Evolutionary conservation across 495 filamentous ascomycete species (phyloP).

Genomic region (Trichoderma gamsii): DNA sequence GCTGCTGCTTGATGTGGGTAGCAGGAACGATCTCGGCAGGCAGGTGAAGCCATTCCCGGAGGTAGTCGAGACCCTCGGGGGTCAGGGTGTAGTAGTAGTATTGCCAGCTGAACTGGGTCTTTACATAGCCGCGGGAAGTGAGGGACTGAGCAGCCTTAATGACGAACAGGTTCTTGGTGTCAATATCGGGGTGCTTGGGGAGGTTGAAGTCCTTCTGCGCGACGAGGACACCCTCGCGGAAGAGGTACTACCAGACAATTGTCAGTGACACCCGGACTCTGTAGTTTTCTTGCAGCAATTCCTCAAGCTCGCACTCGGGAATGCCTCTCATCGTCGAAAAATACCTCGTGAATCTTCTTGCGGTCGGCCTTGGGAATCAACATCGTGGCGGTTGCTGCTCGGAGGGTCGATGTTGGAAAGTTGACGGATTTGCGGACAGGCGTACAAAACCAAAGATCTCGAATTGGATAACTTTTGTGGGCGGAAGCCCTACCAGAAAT

Average conservation of each 20-base stretch:
- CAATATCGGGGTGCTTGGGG: slow-evolving; percentile 86
- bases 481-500: slow-evolving; percentile 18
- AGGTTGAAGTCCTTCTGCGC: slow-evolving; percentile 98
- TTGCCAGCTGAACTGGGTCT: slow-evolving; percentile 99
- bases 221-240: slow-evolving; percentile 98
- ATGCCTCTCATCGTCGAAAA: slow-evolving; percentile 15
- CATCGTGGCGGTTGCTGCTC: slow-evolving; percentile 56
- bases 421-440: slow-evolving; percentile 14
- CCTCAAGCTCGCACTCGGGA: slow-evolving; percentile 2
- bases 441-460: slow-evolving; percentile 12
- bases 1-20: slow-evolving; percentile 99
- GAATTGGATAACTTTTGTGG: slow-evolving; percentile 19
- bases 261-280: slow-evolving; percentile 20
- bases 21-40: slow-evolving; percentile 98
- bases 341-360: slow-evolving; percentile 93
- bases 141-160: slow-evolving; percentile 98
- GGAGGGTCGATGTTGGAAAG: slow-evolving; percentile 39
- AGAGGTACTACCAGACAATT: slow-evolving; percentile 76
- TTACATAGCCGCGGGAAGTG: slow-evolving; percentile 93
- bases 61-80: slow-evolving; percentile 98
- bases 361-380: slow-evolving; percentile 99
- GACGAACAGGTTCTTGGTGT: slow-evolving; percentile 98
- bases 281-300: not conserved
- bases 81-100: slow-evolving; percentile 99
- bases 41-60: slow-evolving; percentile 99